Evolutionary conservation across 352 stramenopile species (phyloP).

Genomic region (Pythium aphanidermatum): DNA sequence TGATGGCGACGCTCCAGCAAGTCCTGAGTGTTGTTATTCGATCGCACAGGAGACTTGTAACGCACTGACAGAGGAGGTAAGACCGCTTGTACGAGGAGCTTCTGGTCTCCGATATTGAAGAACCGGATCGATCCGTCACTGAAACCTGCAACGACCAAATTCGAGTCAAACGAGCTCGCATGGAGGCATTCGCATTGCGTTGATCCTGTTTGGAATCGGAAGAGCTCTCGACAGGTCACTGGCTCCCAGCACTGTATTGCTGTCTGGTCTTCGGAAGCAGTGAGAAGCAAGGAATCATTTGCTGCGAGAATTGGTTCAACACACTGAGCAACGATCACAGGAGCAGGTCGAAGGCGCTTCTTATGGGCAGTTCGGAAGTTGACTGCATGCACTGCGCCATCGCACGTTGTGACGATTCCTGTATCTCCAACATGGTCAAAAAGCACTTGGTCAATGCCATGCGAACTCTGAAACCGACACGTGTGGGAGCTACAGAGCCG

Average conservation of each 20-base stretch:
- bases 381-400: constrained; percentile 29
- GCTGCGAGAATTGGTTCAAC: constrained; percentile 12
- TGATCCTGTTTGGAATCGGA: constrained; percentile 27
- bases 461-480: constrained; percentile 14
- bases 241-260: constrained; percentile 41
- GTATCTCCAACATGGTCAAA: constrained; percentile 35
- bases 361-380: constrained; percentile 24
- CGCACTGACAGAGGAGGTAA: too few relatives aligned
- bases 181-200: constrained; percentile 21
- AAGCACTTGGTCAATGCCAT: constrained; percentile 24
- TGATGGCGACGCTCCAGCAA: background rate
- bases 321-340: background rate
- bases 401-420: constrained; percentile 24
- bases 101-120: constrained; percentile 42
- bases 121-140: constrained; percentile 41
- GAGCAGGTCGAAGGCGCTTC: background rate
- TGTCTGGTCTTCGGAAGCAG: constrained; percentile 12
- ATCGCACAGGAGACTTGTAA: too few relatives aligned
- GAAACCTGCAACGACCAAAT: constrained; percentile 34
- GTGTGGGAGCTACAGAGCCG: constrained; percentile 29
- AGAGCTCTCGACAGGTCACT: constrained; percentile 30
- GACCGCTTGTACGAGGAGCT: constrained; percentile 31
- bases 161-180: constrained; percentile 13
- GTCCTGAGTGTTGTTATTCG: background rate
- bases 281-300: constrained; percentile 30